Evolutionary conservation across 1,284 basidiomycete species (phyloP).

Genomic region (Bondarzewia mesenterica): DNA sequence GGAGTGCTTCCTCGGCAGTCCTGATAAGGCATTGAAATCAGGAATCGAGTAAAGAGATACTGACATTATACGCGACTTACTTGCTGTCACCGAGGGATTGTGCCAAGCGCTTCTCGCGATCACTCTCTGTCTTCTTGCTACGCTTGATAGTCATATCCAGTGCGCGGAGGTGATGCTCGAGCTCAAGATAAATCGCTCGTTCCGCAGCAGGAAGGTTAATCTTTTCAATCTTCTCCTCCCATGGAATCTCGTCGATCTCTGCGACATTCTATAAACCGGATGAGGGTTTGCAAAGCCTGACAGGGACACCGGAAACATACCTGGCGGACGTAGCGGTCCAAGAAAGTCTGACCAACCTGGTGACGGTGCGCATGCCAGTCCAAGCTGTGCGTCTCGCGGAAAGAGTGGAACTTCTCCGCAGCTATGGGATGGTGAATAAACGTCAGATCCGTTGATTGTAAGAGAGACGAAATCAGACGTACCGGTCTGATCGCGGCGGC

Average conservation of each 20-base stretch:
- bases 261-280: constrained; percentile 69
- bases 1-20: constrained; percentile 82
- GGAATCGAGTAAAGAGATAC: constrained; percentile 4
- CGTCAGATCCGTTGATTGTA: constrained; percentile 4
- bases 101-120: constrained; percentile 83
- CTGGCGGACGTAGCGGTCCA: constrained; percentile 81
- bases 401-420: constrained; percentile 92
- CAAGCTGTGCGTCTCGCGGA: constrained; percentile 86
- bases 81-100: constrained; percentile 85
- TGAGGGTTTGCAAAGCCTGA: constrained; percentile 1
- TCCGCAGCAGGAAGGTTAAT: constrained; percentile 86
- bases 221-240: constrained; percentile 57
- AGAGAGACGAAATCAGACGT: constrained; percentile 15
- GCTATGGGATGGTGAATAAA: constrained; percentile 32
- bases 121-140: constrained; percentile 81
- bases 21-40: no score
- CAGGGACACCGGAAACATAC: constrained; percentile 29
- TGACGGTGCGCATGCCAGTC: constrained; percentile 91
- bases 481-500: constrained; percentile 81
- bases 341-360: constrained; percentile 76
- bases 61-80: constrained; percentile 31
- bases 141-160: constrained; percentile 84
- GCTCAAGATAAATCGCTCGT: constrained; percentile 89
- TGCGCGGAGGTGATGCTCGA: constrained; percentile 90
- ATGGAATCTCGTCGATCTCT: constrained; percentile 93